Percentiles rank a stretch among this genome's conserved stretches.
phyloP scores from a whole-genome alignment of 805 yeast genomes.

The Barnettozyma sucrosica region DNA sequence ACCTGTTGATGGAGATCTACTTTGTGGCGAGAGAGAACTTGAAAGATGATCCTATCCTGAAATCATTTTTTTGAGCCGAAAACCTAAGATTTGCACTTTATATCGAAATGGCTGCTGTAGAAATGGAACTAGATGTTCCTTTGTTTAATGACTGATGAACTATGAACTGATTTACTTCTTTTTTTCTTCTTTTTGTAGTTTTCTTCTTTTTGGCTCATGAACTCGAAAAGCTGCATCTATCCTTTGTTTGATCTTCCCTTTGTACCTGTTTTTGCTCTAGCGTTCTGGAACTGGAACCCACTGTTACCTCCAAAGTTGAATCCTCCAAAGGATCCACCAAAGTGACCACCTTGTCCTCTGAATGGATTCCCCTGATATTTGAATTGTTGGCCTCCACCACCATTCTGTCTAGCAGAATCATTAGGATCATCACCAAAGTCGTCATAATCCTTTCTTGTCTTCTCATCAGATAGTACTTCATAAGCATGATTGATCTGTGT shows the following conservation, averaged over 20 bases:
- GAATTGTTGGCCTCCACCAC: background rate
- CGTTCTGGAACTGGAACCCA: background rate
- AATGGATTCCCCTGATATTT: conserved; percentile 1
- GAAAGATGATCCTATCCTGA: conserved; percentile 57
- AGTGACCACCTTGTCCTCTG: conserved; percentile 3
- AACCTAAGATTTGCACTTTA: background rate
- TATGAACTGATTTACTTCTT: background rate
- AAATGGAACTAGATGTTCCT: background rate
- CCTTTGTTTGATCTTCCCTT: background rate
- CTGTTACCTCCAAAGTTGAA: conserved; percentile 1
- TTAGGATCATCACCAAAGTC: conserved; percentile 48
- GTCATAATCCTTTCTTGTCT: conserved; percentile 62
- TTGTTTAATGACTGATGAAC: background rate
- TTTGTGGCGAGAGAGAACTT: conserved; percentile 51
- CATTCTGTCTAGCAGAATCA: conserved; percentile 26
- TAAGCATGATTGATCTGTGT: conserved; percentile 91
- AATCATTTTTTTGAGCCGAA: conserved; percentile 31
- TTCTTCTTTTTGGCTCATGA: too few relatives aligned
- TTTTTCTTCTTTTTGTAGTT: too few relatives aligned
- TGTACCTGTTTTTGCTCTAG: background rate
- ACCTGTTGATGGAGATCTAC: conserved; percentile 69
- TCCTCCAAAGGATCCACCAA: conserved; percentile 5
- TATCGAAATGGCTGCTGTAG: background rate
- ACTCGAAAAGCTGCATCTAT: background rate
- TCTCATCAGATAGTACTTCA: conserved; percentile 70